Evolutionary conservation across 1,284 basidiomycete species (phyloP), one percentile per base, ranked within the genome.

Genomic region (Blastosporella zonata): DNA sequence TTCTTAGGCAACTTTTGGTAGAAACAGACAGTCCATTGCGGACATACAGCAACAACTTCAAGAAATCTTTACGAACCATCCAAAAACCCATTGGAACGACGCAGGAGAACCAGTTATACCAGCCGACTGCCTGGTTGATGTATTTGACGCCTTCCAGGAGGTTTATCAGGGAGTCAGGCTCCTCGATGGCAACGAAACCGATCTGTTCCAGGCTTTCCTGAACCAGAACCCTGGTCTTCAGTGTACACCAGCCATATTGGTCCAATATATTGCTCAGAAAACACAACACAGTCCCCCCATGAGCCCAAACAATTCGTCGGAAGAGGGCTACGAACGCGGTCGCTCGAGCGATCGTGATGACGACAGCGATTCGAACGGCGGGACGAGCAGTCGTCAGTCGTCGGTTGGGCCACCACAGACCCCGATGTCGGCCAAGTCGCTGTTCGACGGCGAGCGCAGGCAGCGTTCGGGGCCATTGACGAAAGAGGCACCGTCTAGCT

Each of bases 21-120:
- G 82, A 51, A 77, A 74, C 66, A 74, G 82, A 62, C 75, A 82
- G 62, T 87, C 81, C 44, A 74, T 87, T 43, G 75, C 72, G 43
- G 81, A 84, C 68, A 81, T 89, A 50, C 79, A 87, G 64, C 72
- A 77, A 57, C 75, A 83, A 61, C 76, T 89, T 28, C 65, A 79
- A 62, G 73, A 75, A 47, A 77, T 88, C 50, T 88, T 90, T 63
- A 68, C 71, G 52, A 71, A 75, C 31, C 84, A 89, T 59, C 78
- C 82, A 12, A 65, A 76, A 45, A 75, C 77, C 36, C 73, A 75
- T 58, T 59, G 68, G 50, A 82, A 82, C 57, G 76, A 77, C 22
- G 65, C 71, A 15, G 78, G 77, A 43, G 78, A 81, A 50, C 76
- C 81, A 20, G 73, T 75, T 18, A 78, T 90, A 53, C 83, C 85